Evolutionary conservation across 2,329 filamentous ascomycete genomes (phyloP).

Genomic region (Trichoderma koningii): DNA sequence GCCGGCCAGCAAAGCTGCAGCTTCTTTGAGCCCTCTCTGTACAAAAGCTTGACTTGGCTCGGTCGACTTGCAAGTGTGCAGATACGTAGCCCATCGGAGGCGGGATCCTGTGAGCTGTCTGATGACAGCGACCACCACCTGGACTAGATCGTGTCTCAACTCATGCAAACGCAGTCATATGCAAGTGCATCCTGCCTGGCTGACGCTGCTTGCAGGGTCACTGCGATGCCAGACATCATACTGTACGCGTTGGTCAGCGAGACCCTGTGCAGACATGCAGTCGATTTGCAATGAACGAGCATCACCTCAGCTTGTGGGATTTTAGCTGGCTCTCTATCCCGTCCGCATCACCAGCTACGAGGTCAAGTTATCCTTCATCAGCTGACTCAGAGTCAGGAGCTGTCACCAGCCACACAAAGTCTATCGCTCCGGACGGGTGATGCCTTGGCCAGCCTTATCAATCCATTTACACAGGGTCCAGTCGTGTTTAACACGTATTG

Average conservation of each 20-base stretch:
- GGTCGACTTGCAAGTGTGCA: too few relatives aligned
- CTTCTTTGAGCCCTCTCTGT: too few relatives aligned
- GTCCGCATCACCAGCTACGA: background rate
- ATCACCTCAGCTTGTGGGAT: background rate
- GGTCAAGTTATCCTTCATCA: slow-evolving; percentile 11
- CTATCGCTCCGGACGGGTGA: background rate
- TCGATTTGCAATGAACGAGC: background rate
- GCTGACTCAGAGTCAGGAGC: slow-evolving; percentile 19
- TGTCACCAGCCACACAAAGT: slow-evolving; percentile 24
- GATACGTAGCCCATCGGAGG: too few relatives aligned
- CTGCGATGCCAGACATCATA: background rate
- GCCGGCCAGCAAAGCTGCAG: too few relatives aligned
- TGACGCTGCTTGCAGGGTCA: background rate
- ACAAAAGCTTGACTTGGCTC: too few relatives aligned
- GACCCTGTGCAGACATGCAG: too few relatives aligned
- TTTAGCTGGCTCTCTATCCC: background rate
- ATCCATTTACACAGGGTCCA: slow-evolving; percentile 3
- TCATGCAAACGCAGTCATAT: background rate
- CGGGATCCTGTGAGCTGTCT: too few relatives aligned
- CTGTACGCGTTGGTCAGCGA: too few relatives aligned
- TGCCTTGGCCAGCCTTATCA: slow-evolving; percentile 14
- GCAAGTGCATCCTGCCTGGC: background rate
- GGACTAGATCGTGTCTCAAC: background rate
- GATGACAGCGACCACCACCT: too few relatives aligned
- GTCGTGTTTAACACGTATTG: background rate